Evolutionary conservation across 768 basidiomycete species (phyloP).

Genomic region (Tulasnella sp.): DNA sequence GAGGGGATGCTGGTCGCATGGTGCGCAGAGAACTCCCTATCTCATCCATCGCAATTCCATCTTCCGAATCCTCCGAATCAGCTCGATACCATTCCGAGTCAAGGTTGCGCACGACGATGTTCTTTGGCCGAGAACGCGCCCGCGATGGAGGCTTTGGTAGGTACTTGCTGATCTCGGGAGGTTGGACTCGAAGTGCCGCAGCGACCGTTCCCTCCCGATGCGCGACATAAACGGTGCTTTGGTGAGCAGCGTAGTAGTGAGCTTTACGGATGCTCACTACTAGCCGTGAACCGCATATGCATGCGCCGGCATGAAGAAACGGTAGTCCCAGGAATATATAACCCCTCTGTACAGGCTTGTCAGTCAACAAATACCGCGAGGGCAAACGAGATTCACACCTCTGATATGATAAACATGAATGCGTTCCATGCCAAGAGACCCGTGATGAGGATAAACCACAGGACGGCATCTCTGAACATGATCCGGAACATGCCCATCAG

Average conservation of each 20-base stretch:
- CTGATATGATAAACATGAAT: not conserved
- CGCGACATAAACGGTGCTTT: not conserved
- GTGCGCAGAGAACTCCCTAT: too few species aligned
- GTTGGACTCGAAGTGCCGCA: too few species aligned
- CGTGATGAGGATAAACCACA: constrained; percentile 7
- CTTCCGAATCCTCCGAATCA: too few species aligned
- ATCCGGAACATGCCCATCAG: constrained; percentile 13
- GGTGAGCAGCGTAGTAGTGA: not conserved
- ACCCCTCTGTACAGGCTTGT: not conserved
- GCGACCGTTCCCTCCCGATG: too few species aligned
- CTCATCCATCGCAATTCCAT: too few species aligned
- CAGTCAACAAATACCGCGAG: not conserved
- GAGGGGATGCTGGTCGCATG: too few species aligned
- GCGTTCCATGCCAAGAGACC: constrained; percentile 13
- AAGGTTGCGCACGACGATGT: too few species aligned
- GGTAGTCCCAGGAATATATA: constrained; percentile 13
- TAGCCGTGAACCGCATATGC: not conserved
- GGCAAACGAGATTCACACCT: not conserved
- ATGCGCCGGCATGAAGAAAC: constrained; percentile 11
- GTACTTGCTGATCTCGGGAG: too few species aligned
- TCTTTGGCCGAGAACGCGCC: too few species aligned
- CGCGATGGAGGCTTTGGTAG: too few species aligned
- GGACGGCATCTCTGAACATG: constrained; percentile 13
- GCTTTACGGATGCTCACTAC: constrained; percentile 6
- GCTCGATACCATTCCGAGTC: too few species aligned